A percentile compares a stretch with the other conserved stretches of the same genome.
Conservation (phyloP, 805 yeast genomes). For the Trichomonascus vanleenenianus region DNA sequence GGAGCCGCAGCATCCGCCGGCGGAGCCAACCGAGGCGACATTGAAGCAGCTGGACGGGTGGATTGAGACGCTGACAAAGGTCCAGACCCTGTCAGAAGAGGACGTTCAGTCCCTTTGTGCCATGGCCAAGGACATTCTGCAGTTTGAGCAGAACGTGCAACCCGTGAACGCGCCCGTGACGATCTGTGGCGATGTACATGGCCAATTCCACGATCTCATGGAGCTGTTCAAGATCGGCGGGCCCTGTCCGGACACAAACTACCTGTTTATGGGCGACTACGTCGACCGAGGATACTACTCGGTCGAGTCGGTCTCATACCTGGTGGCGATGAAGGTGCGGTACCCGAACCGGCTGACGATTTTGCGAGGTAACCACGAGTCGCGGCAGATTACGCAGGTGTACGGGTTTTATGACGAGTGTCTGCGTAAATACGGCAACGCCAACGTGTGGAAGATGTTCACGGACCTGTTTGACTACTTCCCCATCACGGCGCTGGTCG, state of each 20-base stretch:
- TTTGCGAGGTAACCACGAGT: constrained; percentile 91
- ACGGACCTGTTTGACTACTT: constrained; percentile 91
- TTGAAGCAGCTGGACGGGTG: constrained; percentile 76
- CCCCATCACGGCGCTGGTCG: constrained; percentile 93
- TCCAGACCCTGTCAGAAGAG: constrained; percentile 79
- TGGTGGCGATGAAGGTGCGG: constrained; percentile 91
- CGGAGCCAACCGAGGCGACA: constrained; percentile 37
- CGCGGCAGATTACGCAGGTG: constrained; percentile 93
- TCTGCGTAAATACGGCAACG: constrained; percentile 86
- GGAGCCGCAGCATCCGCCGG: constrained; percentile 11
- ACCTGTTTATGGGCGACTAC: constrained; percentile 82
- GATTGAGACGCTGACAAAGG: constrained; percentile 75
- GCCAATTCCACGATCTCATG: constrained; percentile 94
- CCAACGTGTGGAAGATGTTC: constrained; percentile 89
- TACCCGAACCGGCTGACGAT: constrained; percentile 90
- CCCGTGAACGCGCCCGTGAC: constrained; percentile 95
- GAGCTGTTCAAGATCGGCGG: constrained; percentile 94
- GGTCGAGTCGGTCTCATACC: constrained; percentile 84
- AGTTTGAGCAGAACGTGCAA: constrained; percentile 88
- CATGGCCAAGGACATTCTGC: constrained; percentile 84
- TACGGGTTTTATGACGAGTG: constrained; percentile 97
- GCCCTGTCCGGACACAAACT: constrained; percentile 88
- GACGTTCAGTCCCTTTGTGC: constrained; percentile 75
- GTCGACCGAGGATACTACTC: constrained; percentile 88
- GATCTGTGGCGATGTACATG: constrained; percentile 95